phyloP scores from a whole-genome alignment of 257 asterid species.

The Knoxia roxburghii region DNA sequence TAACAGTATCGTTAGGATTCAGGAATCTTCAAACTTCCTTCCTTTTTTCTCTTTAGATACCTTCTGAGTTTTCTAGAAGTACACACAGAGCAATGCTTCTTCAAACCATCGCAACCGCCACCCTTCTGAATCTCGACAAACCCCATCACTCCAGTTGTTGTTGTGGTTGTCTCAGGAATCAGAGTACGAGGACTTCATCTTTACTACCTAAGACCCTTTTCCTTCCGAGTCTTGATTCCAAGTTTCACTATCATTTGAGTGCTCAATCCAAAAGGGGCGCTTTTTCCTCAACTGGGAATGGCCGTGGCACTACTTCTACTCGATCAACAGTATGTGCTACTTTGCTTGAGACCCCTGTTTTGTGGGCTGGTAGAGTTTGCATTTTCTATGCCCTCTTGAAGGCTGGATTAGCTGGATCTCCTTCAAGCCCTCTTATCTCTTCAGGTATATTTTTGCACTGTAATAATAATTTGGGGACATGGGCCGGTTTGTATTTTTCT shows the following conservation, averaged over 20 bases:
- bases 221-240: slow-evolving; percentile 46
- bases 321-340: slow-evolving; percentile 33
- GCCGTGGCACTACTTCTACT: neutral
- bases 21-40: too few relatives aligned
- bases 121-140: slow-evolving; percentile 19
- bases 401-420: slow-evolving; percentile 95
- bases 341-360: slow-evolving; percentile 64
- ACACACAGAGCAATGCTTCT: slow-evolving; percentile 42
- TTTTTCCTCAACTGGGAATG: slow-evolving; percentile 14
- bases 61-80: neutral
- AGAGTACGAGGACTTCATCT: slow-evolving; percentile 23
- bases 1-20: neutral
- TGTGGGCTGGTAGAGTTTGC: slow-evolving; percentile 94
- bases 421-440: slow-evolving; percentile 67
- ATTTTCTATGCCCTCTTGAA: slow-evolving; percentile 76
- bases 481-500: neutral
- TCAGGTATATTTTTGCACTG: neutral
- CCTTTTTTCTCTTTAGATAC: neutral
- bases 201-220: slow-evolving; percentile 38
- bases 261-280: slow-evolving; percentile 29
- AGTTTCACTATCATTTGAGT: slow-evolving; percentile 29
- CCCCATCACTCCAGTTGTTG: slow-evolving; percentile 13
- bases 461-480: neutral
- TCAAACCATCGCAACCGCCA: slow-evolving; percentile 27
- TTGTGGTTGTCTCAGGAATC: slow-evolving; percentile 32